A percentile compares a stretch with the other conserved stretches of the same genome.
Conservation (phyloP, 371 early-diverging fungal species). For the Lichtheimia ramosa region DNA sequence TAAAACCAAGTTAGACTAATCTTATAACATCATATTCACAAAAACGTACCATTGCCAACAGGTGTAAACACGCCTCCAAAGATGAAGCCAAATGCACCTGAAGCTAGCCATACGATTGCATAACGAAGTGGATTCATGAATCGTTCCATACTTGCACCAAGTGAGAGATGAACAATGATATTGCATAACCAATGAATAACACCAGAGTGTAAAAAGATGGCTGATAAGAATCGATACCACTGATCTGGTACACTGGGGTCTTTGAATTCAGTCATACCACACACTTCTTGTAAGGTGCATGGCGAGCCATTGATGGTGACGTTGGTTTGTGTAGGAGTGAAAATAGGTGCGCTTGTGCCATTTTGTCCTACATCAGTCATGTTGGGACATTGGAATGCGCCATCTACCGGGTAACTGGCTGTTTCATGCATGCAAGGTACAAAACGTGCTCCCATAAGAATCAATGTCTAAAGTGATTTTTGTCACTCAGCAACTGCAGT, state of each 20-base stretch:
- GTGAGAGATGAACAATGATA: constrained; percentile 57
- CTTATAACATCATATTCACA: too few relatives aligned
- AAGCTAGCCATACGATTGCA: constrained; percentile 63
- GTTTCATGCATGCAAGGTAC: constrained; percentile 60
- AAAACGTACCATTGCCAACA: constrained; percentile 34
- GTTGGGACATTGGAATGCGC: constrained; percentile 9
- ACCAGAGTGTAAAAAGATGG: constrained; percentile 81
- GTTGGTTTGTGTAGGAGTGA: constrained; percentile 8
- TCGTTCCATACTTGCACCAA: constrained; percentile 67
- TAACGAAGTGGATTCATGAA: constrained; percentile 69
- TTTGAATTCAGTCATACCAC: constrained; percentile 41
- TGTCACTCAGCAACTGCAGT: background rate
- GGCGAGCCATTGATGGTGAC: constrained; percentile 23
- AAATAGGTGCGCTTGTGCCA: constrained; percentile 4
- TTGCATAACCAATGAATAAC: constrained; percentile 70
- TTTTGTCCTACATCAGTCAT: constrained; percentile 7
- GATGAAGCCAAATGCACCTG: constrained; percentile 74
- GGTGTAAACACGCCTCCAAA: constrained; percentile 68
- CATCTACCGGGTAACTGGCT: constrained; percentile 16
- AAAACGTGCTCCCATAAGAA: constrained; percentile 59
- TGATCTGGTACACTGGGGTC: constrained; percentile 52
- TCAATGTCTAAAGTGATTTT: constrained; percentile 37
- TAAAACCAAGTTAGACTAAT: constrained; percentile 4
- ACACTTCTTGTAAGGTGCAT: constrained; percentile 55
- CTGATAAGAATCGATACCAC: constrained; percentile 73